Percentiles rank a stretch among this genome's conserved stretches.
Conservation (phyloP, 2,329 filamentous ascomycete species). For the Mycosphaerella sp. region DNA sequence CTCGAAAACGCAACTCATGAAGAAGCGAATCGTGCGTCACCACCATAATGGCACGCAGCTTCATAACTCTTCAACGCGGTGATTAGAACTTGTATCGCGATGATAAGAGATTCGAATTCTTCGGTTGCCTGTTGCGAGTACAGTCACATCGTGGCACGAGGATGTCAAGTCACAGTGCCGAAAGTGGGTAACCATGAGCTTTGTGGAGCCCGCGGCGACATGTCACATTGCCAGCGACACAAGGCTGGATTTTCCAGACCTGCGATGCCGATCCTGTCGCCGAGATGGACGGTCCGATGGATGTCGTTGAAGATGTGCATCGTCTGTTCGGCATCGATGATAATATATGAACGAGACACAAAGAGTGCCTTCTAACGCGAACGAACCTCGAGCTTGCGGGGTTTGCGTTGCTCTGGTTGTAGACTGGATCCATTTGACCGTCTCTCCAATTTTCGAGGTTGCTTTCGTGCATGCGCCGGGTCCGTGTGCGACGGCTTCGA, state of each 20-base stretch:
- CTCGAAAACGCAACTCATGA: conserved; percentile 68
- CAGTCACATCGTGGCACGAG: conserved; percentile 64
- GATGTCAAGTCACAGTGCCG: conserved; percentile 59
- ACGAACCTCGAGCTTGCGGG: conserved; percentile 15
- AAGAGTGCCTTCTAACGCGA: not conserved
- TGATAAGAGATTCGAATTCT: conserved; percentile 53
- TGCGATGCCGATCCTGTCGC: conserved; percentile 67
- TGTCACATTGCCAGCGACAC: conserved; percentile 60
- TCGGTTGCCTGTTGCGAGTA: conserved; percentile 78
- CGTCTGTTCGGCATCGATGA: conserved; percentile 40
- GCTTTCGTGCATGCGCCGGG: conserved; percentile 10
- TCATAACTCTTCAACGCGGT: conserved; percentile 61
- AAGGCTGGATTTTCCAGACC: conserved; percentile 75
- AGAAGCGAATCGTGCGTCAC: conserved; percentile 77
- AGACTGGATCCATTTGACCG: conserved; percentile 1
- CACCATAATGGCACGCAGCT: conserved; percentile 69
- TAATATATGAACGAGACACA: conserved; percentile 23
- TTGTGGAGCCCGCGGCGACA: conserved; percentile 25
- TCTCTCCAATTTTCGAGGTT: conserved; percentile 18
- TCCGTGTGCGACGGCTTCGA: conserved; percentile 1
- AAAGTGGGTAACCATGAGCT: conserved; percentile 47
- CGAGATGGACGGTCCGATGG: conserved; percentile 62
- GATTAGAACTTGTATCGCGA: conserved; percentile 58
- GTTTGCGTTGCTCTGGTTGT: conserved; percentile 5
- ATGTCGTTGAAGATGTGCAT: conserved; percentile 55